phyloP scores from a whole-genome alignment of 129 eudicot species.

The Chrysanthemum makinoi region DNA sequence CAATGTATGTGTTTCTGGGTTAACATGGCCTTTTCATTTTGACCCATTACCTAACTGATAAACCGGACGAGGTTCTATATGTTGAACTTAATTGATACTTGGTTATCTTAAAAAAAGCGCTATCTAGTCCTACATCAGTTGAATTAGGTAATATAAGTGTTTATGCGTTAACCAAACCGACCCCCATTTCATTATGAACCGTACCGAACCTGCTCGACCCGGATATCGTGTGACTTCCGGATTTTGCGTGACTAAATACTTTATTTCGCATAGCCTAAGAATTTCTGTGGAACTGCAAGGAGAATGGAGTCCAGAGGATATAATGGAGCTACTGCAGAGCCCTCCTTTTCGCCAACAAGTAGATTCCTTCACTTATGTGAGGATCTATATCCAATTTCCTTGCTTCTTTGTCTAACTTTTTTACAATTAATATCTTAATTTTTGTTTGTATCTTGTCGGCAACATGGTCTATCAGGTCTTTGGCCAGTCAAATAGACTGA shows the following conservation, averaged over 20 bases:
- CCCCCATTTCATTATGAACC: too few relatives aligned
- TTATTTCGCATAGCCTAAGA: slow-evolving; percentile 14
- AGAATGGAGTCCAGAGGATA: slow-evolving; percentile 63
- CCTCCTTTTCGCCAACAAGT: slow-evolving; percentile 99
- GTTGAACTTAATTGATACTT: too few relatives aligned
- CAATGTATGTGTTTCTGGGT: too few relatives aligned
- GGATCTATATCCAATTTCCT: slow-evolving; percentile 11
- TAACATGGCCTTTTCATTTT: too few relatives aligned
- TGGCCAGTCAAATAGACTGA: slow-evolving; percentile 95
- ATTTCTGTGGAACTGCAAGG: slow-evolving; percentile 40
- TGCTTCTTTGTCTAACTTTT: background rate
- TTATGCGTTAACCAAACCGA: too few relatives aligned
- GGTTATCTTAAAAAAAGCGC: too few relatives aligned
- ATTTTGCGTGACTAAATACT: background rate
- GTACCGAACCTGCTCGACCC: too few relatives aligned
- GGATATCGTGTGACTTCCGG: background rate
- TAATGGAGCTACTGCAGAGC: slow-evolving; percentile 86
- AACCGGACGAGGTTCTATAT: too few relatives aligned
- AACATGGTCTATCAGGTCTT: slow-evolving; percentile 54
- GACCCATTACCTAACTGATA: too few relatives aligned
- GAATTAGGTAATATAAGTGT: too few relatives aligned
- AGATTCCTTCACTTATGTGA: slow-evolving; percentile 92
- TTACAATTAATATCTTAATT: background rate
- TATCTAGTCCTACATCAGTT: too few relatives aligned
- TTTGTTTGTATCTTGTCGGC: background rate